Conservation (phyloP, 2,329 filamentous ascomycete species). For the Neophaeococcomyces mojaviensis region DNA sequence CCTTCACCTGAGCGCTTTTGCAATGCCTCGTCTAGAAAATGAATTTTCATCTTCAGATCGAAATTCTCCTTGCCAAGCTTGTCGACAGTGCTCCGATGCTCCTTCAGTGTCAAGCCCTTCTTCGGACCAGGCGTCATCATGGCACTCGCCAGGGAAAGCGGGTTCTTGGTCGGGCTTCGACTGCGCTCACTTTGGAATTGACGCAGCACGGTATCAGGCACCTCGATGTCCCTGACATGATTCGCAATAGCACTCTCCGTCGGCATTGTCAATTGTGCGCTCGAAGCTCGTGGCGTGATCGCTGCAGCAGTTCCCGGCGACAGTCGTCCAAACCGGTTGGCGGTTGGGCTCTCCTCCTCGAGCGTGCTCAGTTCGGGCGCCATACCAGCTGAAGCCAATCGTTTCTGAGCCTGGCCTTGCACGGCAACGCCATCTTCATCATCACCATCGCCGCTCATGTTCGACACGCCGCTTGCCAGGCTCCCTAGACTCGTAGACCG, state of each 20-base stretch:
- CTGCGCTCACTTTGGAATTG: conserved; percentile 74
- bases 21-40: conserved; percentile 88
- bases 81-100: conserved; percentile 96
- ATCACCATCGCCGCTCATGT: conserved; percentile 42
- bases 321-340: conserved; percentile 26
- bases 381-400: conserved; percentile 34
- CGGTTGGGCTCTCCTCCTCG: conserved; percentile 47
- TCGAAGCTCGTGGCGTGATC: conserved; percentile 62
- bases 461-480: conserved; percentile 67
- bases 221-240: conserved; percentile 81
- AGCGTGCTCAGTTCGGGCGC: conserved; percentile 44
- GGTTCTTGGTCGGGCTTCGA: conserved; percentile 51
- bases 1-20: conserved; percentile 93
- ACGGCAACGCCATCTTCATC: conserved; percentile 38
- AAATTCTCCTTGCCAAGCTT: conserved; percentile 96
- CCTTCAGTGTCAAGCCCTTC: conserved; percentile 78
- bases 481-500: conserved; percentile 82
- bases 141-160: conserved; percentile 30
- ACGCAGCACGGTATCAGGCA: conserved; percentile 78
- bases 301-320: conserved; percentile 38
- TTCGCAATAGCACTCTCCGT: conserved; percentile 84
- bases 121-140: conserved; percentile 44
- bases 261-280: conserved; percentile 52
- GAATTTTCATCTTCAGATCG: conserved; percentile 92
- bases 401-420: conserved; percentile 25